A percentile compares a stretch with the other conserved stretches of the same genome.
Evolutionary conservation across 768 basidiomycete genomes (phyloP).

Genomic region (Galerina marginata): DNA sequence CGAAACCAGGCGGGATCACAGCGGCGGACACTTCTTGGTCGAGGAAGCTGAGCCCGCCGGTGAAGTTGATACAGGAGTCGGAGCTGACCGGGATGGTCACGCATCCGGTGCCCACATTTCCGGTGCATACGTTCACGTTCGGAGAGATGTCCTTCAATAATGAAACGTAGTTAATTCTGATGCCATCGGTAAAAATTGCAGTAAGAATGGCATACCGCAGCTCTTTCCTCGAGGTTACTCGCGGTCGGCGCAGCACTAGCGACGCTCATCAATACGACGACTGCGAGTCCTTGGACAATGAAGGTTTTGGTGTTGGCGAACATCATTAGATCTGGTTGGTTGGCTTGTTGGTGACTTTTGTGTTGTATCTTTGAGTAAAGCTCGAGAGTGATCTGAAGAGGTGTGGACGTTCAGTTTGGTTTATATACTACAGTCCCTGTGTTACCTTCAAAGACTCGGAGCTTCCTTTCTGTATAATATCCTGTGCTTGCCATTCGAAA

Average conservation of each 20-base stretch:
- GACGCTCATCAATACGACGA: too few species aligned
- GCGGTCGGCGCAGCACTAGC: background rate
- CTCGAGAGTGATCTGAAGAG: too few species aligned
- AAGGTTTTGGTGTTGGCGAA: too few species aligned
- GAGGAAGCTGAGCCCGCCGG: conserved; percentile 21
- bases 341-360: too few species aligned
- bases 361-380: too few species aligned
- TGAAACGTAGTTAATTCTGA: background rate
- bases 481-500: too few species aligned
- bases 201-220: background rate
- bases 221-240: background rate
- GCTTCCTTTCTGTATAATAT: too few species aligned
- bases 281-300: too few species aligned
- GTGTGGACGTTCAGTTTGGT: too few species aligned
- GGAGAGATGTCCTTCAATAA: background rate
- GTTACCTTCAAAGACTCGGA: too few species aligned
- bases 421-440: too few species aligned
- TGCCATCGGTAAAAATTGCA: background rate
- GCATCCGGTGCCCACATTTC: conserved; percentile 12
- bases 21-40: conserved; percentile 20
- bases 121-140: conserved; percentile 17
- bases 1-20: conserved; percentile 14
- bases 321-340: too few species aligned
- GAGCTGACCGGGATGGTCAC: conserved; percentile 17
- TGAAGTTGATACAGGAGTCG: conserved; percentile 18